A percentile compares a stretch with the other conserved stretches of the same genome.
These are phyloP conservation scores for Gaultheria prostrata DNA, from an alignment of 148 eudicot species.

Conservation along the genomic window DNA sequence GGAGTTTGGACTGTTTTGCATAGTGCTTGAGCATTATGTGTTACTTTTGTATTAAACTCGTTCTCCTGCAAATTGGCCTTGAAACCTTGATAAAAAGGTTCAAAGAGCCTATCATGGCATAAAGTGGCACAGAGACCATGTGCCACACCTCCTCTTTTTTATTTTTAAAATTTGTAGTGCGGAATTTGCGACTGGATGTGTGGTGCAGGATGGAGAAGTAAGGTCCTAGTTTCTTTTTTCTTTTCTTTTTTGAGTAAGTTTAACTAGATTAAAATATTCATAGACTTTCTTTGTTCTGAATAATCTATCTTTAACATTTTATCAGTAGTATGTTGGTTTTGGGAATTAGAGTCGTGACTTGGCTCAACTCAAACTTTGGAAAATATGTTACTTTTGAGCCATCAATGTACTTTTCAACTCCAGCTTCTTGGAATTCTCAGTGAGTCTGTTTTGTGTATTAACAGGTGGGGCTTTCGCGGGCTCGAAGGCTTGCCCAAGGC, in stretches of 20 bases:
- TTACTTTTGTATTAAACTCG: background rate
- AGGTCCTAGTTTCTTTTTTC: background rate
- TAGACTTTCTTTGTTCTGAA: background rate
- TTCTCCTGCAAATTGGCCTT: background rate
- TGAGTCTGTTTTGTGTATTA: conserved; percentile 1
- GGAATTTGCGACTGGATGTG: too few relatives aligned
- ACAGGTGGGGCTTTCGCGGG: conserved; percentile 95
- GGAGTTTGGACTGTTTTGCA: background rate
- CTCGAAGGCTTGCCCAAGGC: conserved; percentile 94
- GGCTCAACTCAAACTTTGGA: background rate
- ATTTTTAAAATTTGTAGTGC: too few relatives aligned
- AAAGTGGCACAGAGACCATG: background rate
- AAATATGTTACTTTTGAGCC: background rate
- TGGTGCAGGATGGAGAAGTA: too few relatives aligned
- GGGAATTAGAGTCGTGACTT: background rate
- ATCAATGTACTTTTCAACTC: background rate
- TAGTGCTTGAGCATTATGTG: background rate
- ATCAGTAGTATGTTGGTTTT: background rate
- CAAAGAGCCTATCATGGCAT: background rate
- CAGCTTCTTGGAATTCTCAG: background rate
- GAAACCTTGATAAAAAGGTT: background rate
- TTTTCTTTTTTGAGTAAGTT: background rate
- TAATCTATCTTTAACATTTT: background rate
- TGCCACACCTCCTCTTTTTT: background rate
- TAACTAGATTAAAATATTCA: background rate